A percentile compares a stretch with the other conserved stretches of the same genome.
These are phyloP conservation scores for Diaporthe batatas DNA, from an alignment of 2,329 filamentous ascomycete species.

Conservation along the genomic window DNA sequence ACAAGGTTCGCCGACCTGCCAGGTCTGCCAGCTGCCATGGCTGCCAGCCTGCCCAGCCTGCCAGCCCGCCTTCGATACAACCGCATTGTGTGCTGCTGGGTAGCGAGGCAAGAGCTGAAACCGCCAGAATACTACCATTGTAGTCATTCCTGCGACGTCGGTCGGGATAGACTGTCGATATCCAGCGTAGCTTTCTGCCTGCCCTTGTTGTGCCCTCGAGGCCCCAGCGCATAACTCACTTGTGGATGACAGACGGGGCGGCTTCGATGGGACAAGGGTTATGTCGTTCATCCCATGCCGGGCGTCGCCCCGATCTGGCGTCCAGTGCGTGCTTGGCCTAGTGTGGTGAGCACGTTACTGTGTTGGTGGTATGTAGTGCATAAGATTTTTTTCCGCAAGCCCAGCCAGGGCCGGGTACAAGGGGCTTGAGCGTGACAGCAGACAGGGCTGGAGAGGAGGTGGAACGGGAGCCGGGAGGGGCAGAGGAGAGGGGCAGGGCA, in stretches of 20 bases:
- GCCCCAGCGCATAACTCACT: not conserved
- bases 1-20: not conserved
- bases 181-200: not conserved
- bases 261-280: not conserved
- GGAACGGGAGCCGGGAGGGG: not conserved
- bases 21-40: not conserved
- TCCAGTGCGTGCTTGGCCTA: not conserved
- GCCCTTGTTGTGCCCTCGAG: not conserved
- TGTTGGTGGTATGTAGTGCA: not conserved
- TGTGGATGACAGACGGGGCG: constrained; percentile 12
- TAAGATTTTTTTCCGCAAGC: constrained; percentile 1
- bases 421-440: not conserved
- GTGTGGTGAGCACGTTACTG: not conserved
- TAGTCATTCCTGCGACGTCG: constrained; percentile 2
- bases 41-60: not conserved
- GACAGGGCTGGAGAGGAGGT: constrained; percentile 27
- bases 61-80: not conserved
- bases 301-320: not conserved
- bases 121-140: not conserved
- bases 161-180: not conserved
- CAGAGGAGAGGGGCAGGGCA: not conserved
- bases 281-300: not conserved
- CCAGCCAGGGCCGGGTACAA: not conserved
- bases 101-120: not conserved
- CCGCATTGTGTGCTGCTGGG: not conserved